Percentiles rank a stretch among this genome's conserved stretches.
These are phyloP conservation scores for Candida krabiensis DNA, from an alignment of 805 yeast species.

Conservation along the genomic window DNA sequence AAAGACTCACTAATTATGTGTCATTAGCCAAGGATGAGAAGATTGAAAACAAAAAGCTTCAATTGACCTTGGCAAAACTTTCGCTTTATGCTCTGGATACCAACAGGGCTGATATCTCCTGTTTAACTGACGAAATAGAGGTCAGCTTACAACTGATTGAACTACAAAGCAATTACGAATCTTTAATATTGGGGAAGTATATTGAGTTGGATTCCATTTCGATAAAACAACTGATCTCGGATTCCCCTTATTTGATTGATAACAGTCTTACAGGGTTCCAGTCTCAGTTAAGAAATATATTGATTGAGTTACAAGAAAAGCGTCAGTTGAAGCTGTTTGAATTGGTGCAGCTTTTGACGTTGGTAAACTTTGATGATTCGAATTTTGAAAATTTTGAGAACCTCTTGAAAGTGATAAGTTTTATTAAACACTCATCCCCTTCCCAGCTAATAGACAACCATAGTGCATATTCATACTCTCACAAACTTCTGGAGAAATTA, in stretches of 20 bases:
- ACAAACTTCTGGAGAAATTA: constrained; percentile 28
- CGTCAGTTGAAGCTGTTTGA: constrained; percentile 43
- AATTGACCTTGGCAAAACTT: constrained; percentile 72
- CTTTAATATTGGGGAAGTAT: constrained; percentile 25
- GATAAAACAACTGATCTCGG: constrained; percentile 19
- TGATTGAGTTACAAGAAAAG: constrained; percentile 35
- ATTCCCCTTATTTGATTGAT: constrained; percentile 25
- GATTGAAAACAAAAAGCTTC: constrained; percentile 49
- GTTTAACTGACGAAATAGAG: constrained; percentile 46
- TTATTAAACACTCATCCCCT: constrained; percentile 35
- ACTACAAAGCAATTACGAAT: constrained; percentile 30
- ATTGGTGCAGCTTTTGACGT: constrained; percentile 48
- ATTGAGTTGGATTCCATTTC: constrained; percentile 24
- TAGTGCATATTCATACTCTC: constrained; percentile 7
- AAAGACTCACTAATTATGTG: constrained; percentile 43
- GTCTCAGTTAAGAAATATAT: constrained; percentile 17
- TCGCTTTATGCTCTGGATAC: constrained; percentile 47
- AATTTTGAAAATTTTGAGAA: constrained; percentile 42
- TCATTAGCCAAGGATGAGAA: constrained; percentile 39
- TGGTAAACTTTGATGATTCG: constrained; percentile 48
- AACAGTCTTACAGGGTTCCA: constrained; percentile 15
- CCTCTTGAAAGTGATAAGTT: constrained; percentile 53
- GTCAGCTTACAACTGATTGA: constrained; percentile 31
- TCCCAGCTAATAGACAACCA: constrained; percentile 4
- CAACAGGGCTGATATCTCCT: constrained; percentile 20